Evolutionary conservation across 352 stramenopile species (phyloP), one percentile per base, ranked within the genome.

Genomic region (Lagenidium giganteum): DNA sequence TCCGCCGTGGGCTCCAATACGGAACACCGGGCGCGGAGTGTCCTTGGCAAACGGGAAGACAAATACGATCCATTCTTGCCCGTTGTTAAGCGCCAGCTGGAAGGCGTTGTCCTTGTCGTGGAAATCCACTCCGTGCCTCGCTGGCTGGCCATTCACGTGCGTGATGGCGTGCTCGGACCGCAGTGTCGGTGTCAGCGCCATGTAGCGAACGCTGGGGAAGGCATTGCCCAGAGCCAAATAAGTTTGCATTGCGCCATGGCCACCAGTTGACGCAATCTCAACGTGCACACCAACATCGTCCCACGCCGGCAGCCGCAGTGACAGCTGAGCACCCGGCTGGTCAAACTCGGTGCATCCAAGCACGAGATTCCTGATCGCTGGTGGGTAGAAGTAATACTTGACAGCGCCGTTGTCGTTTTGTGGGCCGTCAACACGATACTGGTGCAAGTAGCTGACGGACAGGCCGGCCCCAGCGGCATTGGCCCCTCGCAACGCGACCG

Each of bases 351-450:
- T n/a, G n/a, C n/a, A n/a, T n/a, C n/a, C 78, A 53, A 93, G 84
- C 12, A 82, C 51, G 51, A 80, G 67, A 50, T 85, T 89, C 54
- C 87, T 88, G 42, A 86, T 68, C 14, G 64, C 80, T 16, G 73
- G 65, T 8, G 77, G 68, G 42, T 84, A 90, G 34, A 80, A 93
- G 61, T 90, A 90, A 59, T 81, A 93, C n/a, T 70, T 78, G 40
- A 84, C 71, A n/a, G 75, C 81, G 44, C 63, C 77, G 44, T 93
- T 90, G 36, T 87, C 81, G 41, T 93, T 91, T 13, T 61, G 46
- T 1, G 75, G 76, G 0, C 78, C 78, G 29, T 88, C 70, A 17
- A 60, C 48, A 17, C 77, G 67, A 60, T 87, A 91, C 54, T 93
- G 70, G 29, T 69, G 57, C 43, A 91, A 64, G 39, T 93, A 89